Base-by-base conservation (phyloP, 345 rosid genomes). In the Linum lewisii region DNA sequence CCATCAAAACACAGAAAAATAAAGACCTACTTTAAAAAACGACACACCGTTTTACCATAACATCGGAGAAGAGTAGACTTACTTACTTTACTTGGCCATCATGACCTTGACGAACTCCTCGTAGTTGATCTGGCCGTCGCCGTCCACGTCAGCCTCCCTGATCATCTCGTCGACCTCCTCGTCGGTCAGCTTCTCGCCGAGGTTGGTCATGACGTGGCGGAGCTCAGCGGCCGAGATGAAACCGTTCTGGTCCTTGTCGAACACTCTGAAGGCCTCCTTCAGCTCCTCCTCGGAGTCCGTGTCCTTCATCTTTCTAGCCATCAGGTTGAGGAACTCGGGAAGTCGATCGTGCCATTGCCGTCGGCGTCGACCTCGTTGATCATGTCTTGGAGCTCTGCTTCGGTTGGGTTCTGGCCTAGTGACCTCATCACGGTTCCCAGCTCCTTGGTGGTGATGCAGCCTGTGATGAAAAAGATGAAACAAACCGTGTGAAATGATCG, bases 81-180 rank as follows among this genome's bases (percentile, higher is more conserved):
- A 42, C 18, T 42, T 42, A 80, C 78, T 80, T 42, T 42, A 80
- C 78, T 80, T 77, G 63, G 84, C 82, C 84, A 80, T 80, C 84
- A 80, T 80, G 63, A 80, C 80, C 68, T 80, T 80, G 32, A 80
- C 84, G 60, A 80, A 80, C 19, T 80, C 84, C 38, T 80, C 84
- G 56, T 77, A 80, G 63, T 77, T 80, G 58, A 80, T 80, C 82
- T 77, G 84, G 24, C 84, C 84, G 66, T 80, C 84, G 0, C 84
- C 84, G 57, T 80, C 84, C 47, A 77, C 82, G 72, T 80, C 82
- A 0, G 84, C 84, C 36, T 77, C 84, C 45, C 78, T 61, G 61
- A 80, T 77, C 84, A 80, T 77, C 73, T 80, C 84, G 62, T 77
- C 82, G 21, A 80, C 84, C 53, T 80, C 84, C 68, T 80, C 84